Percentiles rank a stretch among this genome's conserved stretches.
These are phyloP conservation scores for Colletotrichum sp. DNA, from an alignment of 2,329 filamentous ascomycete genomes.

Conservation along the genomic window DNA sequence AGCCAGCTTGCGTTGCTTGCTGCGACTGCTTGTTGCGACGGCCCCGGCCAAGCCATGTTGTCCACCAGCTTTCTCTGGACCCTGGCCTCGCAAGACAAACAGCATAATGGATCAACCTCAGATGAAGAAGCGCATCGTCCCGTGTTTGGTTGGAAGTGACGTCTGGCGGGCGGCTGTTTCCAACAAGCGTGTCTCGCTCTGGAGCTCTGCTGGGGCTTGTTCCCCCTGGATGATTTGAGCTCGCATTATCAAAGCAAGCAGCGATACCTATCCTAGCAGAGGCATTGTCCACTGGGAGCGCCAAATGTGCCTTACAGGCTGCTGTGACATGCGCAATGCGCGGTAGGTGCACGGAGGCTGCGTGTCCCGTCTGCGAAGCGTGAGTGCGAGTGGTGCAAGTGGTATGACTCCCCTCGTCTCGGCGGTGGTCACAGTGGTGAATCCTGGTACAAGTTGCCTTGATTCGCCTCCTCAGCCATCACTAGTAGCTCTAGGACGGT, in stretches of 20 bases:
- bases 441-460: slow-evolving; percentile 12
- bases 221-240: background rate
- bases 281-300: background rate
- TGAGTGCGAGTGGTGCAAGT: background rate
- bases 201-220: background rate
- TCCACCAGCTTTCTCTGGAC: background rate
- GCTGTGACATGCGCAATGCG: slow-evolving; percentile 11
- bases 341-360: background rate
- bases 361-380: background rate
- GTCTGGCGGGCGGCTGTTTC: slow-evolving; percentile 11
- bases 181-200: slow-evolving; percentile 3
- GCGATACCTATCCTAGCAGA: background rate
- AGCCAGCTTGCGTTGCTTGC: background rate
- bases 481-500: slow-evolving; percentile 3
- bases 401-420: slow-evolving; percentile 12
- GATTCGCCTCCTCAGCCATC: slow-evolving; percentile 10
- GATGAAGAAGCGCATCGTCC: slow-evolving; percentile 2
- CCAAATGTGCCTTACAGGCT: slow-evolving; percentile 19
- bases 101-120: background rate
- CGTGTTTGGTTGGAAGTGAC: slow-evolving; percentile 2
- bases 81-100: background rate
- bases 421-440: slow-evolving; percentile 9
- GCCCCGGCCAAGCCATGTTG: background rate
- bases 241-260: background rate
- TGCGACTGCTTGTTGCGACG: background rate